Evolutionary conservation across 208 protist species (phyloP).

Genomic region (Trypanosoma conorhini): DNA sequence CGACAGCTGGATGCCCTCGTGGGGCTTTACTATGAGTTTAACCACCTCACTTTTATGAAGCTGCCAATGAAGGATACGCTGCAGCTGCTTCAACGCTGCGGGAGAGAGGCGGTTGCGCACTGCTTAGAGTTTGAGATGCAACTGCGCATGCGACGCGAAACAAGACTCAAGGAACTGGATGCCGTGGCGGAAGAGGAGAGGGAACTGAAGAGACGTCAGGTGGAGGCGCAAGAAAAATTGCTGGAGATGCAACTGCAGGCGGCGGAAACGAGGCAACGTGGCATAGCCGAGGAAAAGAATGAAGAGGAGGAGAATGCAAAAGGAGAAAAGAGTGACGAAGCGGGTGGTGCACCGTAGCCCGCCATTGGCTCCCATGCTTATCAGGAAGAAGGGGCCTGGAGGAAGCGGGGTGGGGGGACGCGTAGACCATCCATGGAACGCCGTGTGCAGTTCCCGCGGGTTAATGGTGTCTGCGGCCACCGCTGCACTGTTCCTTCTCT

Average conservation of each 20-base stretch:
- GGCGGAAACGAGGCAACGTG: slow-evolving; percentile 35
- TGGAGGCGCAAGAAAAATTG: slow-evolving; percentile 18
- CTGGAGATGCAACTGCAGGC: slow-evolving; percentile 30
- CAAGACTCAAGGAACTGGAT: slow-evolving; percentile 44
- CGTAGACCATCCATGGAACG: no score
- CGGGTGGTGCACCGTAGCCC: background rate
- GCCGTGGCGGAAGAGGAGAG: slow-evolving; percentile 42
- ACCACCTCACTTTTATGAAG: slow-evolving; percentile 84
- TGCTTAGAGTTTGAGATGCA: slow-evolving; percentile 76
- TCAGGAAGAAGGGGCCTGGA: no score
- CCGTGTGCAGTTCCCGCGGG: no score
- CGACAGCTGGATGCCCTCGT: slow-evolving; percentile 74
- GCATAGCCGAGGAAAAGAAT: slow-evolving; percentile 17
- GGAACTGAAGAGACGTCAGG: slow-evolving; percentile 35
- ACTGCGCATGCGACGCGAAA: slow-evolving; percentile 45
- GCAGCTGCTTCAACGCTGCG: slow-evolving; percentile 71
- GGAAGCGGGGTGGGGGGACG: no score
- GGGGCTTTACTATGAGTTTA: slow-evolving; percentile 86
- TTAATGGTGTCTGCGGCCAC: no score
- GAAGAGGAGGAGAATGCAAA: background rate
- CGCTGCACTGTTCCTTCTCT: no score
- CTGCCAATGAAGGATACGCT: slow-evolving; percentile 82
- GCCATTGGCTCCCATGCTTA: background rate
- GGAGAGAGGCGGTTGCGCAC: slow-evolving; percentile 73
- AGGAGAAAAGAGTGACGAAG: no score